A percentile compares a stretch with the other conserved stretches of the same genome.
These are phyloP conservation scores for Hypericum perforatum DNA, from an alignment of 345 rosid genomes.

Conservation along the genomic window DNA sequence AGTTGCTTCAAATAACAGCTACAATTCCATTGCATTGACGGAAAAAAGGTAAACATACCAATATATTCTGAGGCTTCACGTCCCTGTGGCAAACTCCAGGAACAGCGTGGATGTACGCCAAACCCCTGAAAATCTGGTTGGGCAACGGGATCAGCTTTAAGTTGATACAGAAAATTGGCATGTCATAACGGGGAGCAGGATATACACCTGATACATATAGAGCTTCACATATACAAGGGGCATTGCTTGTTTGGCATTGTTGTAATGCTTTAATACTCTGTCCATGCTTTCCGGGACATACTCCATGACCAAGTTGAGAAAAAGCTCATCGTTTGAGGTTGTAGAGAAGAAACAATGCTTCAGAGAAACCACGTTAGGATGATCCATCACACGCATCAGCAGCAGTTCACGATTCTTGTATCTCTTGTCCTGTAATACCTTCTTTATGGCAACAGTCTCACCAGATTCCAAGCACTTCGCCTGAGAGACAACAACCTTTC, in stretches of 20 bases:
- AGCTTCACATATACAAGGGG: constrained; percentile 73
- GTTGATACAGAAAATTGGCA: not conserved
- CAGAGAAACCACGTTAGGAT: constrained; percentile 69
- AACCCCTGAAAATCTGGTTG: constrained; percentile 27
- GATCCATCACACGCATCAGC: constrained; percentile 69
- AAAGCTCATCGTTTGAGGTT: constrained; percentile 59
- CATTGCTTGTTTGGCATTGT: constrained; percentile 56
- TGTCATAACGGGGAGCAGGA: not conserved
- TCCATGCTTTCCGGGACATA: constrained; percentile 71
- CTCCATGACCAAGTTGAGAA: constrained; percentile 77
- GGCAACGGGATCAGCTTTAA: constrained; percentile 6
- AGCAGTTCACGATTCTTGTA: constrained; percentile 78
- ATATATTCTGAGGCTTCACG: constrained; percentile 33
- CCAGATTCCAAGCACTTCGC: constrained; percentile 88
- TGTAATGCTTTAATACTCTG: constrained; percentile 53
- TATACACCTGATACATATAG: constrained; percentile 63
- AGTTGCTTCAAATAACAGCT: not conserved
- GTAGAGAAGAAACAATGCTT: constrained; percentile 88
- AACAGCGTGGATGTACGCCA: constrained; percentile 31
- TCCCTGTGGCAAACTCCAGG: constrained; percentile 37
- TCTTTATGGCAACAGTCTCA: constrained; percentile 77
- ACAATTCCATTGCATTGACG: not conserved
- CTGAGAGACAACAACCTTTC: constrained; percentile 24
- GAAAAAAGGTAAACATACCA: constrained; percentile 13
- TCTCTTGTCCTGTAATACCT: constrained; percentile 71